These are phyloP conservation scores for Botrytis squamosa DNA, from an alignment of 2,329 filamentous ascomycete species.

Conservation along the genomic window DNA sequence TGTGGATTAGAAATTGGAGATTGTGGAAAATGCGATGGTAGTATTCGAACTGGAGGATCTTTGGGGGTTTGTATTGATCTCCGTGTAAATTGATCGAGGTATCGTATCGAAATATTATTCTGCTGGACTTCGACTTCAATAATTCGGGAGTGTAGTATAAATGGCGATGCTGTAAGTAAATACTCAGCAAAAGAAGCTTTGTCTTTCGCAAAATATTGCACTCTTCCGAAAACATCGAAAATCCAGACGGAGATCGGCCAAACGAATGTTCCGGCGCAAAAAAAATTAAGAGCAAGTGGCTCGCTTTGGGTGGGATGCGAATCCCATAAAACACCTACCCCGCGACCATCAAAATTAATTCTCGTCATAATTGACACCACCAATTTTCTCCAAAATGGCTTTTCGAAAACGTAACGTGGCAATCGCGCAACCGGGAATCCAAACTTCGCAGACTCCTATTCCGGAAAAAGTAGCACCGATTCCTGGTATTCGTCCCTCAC, in stretches of 20 bases:
- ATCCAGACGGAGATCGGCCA: constrained; percentile 1
- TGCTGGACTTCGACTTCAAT: neutral
- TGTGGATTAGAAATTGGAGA: constrained; percentile 73
- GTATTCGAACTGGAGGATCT: neutral
- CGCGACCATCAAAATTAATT: neutral
- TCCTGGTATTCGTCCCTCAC: constrained; percentile 74
- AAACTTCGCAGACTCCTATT: neutral
- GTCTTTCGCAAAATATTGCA: constrained; percentile 18
- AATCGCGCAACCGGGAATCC: constrained; percentile 40
- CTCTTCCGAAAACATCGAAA: constrained; percentile 12
- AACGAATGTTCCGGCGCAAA: constrained; percentile 16
- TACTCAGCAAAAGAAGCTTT: constrained; percentile 3
- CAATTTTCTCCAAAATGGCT: constrained; percentile 49
- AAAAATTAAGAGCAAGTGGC: neutral
- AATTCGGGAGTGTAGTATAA: constrained; percentile 10
- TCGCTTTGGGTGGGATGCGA: neutral
- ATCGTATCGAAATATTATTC: neutral
- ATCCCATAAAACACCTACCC: neutral
- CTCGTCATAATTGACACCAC: constrained; percentile 14
- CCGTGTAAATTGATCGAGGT: neutral
- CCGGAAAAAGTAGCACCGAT: constrained; percentile 34
- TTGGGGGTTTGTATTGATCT: neutral
- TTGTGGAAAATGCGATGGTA: constrained; percentile 28
- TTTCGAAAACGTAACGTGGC: constrained; percentile 67
- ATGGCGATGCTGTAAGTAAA: neutral